Percentiles rank a stretch among this genome's conserved stretches.
These are phyloP conservation scores for Candida labiduridarum DNA, from an alignment of 1,139 yeast genomes.

Conservation along the genomic window DNA sequence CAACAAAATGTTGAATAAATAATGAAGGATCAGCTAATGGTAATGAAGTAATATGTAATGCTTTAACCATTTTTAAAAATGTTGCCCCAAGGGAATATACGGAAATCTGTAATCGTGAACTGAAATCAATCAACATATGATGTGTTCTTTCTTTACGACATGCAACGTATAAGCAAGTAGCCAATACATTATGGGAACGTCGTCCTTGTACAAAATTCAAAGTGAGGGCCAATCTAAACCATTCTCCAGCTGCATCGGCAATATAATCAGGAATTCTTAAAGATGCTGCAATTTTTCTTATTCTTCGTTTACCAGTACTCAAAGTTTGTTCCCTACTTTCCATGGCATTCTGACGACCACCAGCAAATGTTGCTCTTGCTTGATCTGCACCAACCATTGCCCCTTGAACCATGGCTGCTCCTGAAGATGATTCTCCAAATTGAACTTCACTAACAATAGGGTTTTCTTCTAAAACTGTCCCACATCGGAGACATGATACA, in stretches of 20 bases:
- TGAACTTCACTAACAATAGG: slow-evolving; percentile 95
- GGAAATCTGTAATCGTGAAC: slow-evolving; percentile 84
- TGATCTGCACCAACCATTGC: slow-evolving; percentile 91
- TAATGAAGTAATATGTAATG: slow-evolving; percentile 69
- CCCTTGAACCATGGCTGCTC: slow-evolving; percentile 97
- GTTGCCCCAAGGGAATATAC: slow-evolving; percentile 97
- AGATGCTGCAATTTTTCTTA: slow-evolving; percentile 77
- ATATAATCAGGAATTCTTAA: slow-evolving; percentile 81
- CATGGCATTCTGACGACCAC: slow-evolving; percentile 67
- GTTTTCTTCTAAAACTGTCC: slow-evolving; percentile 85
- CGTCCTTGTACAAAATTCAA: slow-evolving; percentile 95
- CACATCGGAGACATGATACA: slow-evolving; percentile 79
- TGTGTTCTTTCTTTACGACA: slow-evolving; percentile 90
- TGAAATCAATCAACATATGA: slow-evolving; percentile 94
- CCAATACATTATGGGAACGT: slow-evolving; percentile 89
- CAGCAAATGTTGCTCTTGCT: slow-evolving; percentile 66
- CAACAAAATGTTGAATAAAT: slow-evolving; percentile 92
- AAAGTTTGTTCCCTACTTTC: slow-evolving; percentile 89
- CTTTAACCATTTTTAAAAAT: slow-evolving; percentile 84
- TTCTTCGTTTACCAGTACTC: slow-evolving; percentile 75
- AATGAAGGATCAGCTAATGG: slow-evolving; percentile 94
- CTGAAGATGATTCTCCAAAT: slow-evolving; percentile 87
- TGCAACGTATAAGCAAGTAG: slow-evolving; percentile 92
- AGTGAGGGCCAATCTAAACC: slow-evolving; percentile 85
- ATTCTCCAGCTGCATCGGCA: slow-evolving; percentile 82